Base-by-base conservation (phyloP, 768 basidiomycete genomes). In the Trametes maxima region DNA sequence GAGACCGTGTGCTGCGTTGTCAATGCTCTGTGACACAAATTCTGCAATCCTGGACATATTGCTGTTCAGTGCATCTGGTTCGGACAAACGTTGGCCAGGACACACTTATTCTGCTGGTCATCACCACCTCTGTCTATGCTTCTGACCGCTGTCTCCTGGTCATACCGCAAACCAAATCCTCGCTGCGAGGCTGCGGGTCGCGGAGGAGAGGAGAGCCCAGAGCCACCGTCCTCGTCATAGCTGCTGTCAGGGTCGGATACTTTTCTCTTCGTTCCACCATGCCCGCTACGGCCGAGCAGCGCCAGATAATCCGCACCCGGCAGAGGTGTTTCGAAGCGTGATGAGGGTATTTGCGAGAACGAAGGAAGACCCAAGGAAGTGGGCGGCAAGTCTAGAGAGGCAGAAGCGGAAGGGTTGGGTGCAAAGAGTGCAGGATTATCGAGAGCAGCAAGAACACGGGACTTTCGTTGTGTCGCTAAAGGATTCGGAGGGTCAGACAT, bases 21-120 rank as follows among this genome's bases (percentile, higher is more conserved):
- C 84, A 28, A 88, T 85, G 1, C 82, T 78, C 53, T 70, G 78
- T 3, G 84, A 81, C 3, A 88, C 85, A 59, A 88, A 88, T 45
- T 86, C 84, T 2, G 82, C 83, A 71, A 88, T 73, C 57, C 87
- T 88, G 64, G 13, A 22, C 35, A 33, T n/a, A 19, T 37, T n/a
- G 57, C 5, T 10, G 6, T 2, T 14, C 17, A n/a, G 2, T 28
- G 14, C 25, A 28, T 24, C 1, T 4, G 24, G 11, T 33, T n/a
- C 12, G n/a, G 22, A 33, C 25, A 6, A n/a, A 7, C 12, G 3
- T 6, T 6, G 19, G 21, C n/a, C 2, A 21, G 14, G 13, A 52
- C 73, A 7, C 51, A 83, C 86, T 75, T 79, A 65, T 79, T 69
- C 49, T 77, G 73, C 66, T 88, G 87, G 67, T 87, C 86, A 0